These are phyloP conservation scores for Euphorbia peplus DNA, from an alignment of 345 rosid genomes.

Conservation along the genomic window DNA sequence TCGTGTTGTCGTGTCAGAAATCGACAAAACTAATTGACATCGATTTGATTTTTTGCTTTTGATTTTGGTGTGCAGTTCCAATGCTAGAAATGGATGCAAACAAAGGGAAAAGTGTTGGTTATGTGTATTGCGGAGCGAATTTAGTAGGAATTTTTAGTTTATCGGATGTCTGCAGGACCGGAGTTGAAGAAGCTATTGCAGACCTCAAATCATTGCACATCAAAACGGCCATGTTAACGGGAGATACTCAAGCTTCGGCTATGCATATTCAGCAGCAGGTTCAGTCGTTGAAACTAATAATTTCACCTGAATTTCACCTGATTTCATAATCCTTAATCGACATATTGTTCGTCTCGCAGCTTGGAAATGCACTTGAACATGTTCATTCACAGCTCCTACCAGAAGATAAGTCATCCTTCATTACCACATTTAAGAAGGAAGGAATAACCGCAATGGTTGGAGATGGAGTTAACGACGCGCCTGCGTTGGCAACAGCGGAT, in stretches of 20 bases:
- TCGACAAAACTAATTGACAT: too few species aligned
- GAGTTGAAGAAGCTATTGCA: conserved; percentile 59
- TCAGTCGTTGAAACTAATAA: neutral
- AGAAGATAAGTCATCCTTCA: conserved; percentile 57
- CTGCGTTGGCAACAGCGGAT: conserved; percentile 85
- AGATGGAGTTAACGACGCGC: conserved; percentile 92
- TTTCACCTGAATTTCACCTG: neutral
- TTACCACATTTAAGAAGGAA: conserved; percentile 45
- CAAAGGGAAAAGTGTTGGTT: conserved; percentile 61
- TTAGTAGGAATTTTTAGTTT: conserved; percentile 57
- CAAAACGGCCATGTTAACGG: conserved; percentile 76
- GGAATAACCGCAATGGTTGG: conserved; percentile 83
- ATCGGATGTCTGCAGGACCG: conserved; percentile 73
- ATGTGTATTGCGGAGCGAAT: conserved; percentile 44
- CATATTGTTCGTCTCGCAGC: conserved; percentile 33
- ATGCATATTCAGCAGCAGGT: conserved; percentile 80
- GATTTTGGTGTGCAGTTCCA: conserved; percentile 34
- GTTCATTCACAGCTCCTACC: conserved; percentile 80
- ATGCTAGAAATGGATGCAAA: conserved; percentile 26
- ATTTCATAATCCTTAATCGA: neutral
- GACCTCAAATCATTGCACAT: conserved; percentile 54
- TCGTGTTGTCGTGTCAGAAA: neutral
- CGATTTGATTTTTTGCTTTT: neutral
- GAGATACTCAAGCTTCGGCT: conserved; percentile 71
- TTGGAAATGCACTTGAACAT: conserved; percentile 51